Base-by-base conservation (phyloP, 2,329 filamentous ascomycete species). In the Fusarium acutatum region DNA sequence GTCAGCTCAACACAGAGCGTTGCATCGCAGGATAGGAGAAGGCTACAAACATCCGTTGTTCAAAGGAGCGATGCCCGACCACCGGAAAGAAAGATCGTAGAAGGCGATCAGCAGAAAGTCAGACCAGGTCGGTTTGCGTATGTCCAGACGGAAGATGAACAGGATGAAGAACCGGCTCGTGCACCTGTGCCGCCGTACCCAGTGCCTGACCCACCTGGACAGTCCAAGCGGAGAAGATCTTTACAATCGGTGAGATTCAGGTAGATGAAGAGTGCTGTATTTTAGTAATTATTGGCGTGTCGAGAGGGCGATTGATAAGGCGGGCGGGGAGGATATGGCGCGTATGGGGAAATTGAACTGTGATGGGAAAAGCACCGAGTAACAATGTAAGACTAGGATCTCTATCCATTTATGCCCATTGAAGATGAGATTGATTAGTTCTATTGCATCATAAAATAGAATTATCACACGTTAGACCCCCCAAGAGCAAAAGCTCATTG, bases 81-180 rank as follows among this genome's bases (percentile, higher is more conserved):
- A 17, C n/a, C 22, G 11, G 32, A n/a, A 6, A 68, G 56, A 14
- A 68, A 66, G 14, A 17, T 62, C 7, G 11, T 44, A 1, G 40
- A 54, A 3, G 41, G 65, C 0, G 56, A 60, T 15, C 64, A 63
- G 9, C 65, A 68, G 5, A 68, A 34, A 8, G 50, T 68, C 11
- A 49, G 41, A 15, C 38, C 64, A 2, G 43, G 54, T 0, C 66
- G 38, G 14, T 38, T 20, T 7, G 56, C 56, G 1, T 54, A 46
- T 30, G 56, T 68, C 22, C 54, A 67, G 7, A 52, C 57, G 1
- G 56, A 67, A 4, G 64, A 67, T 7, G 44, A 60, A 14, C 44
- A 61, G 6, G 65, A 54, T 20, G 47, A 62, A 24, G 64, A 49
- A 37, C 54, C 64, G 3, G 37, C 37, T 9, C 41, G 47, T 0